Base-by-base conservation (phyloP, 164 flowering plant species). In the Euptelea pleiosperma region DNA sequence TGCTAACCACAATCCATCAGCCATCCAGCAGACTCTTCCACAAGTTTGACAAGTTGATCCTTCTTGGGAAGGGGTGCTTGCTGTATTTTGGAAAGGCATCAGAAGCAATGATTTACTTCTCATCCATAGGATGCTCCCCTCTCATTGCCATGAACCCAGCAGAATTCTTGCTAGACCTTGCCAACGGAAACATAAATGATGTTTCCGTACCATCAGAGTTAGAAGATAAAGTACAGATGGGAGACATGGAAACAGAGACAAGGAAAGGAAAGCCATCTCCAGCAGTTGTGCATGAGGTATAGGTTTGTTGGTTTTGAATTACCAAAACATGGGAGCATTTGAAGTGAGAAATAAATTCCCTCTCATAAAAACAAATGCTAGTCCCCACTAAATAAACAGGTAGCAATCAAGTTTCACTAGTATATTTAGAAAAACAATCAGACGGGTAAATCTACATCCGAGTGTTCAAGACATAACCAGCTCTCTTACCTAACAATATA, bases 131-230 rank as follows among this genome's bases (percentile, higher is more conserved):
- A 51, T 93, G 98, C 59, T 65, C 82, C 11, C 97, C 98, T 41
- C 82, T 84, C 15, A 87, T 93, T 61, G 70, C 98, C 47, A 93
- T 93, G 98, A 93, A 93, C 77, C 98, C 98, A 8, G 98, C 98
- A 54, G 98, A 93, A 56, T 93, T 93, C 79, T 74, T 93, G 69
- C 84, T 93, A 12, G 98, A 93, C 75, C 91, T 93, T 53, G 97
- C 97, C 39, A 93, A 87, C 60, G 98, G 98, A 25, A 91, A 91
- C 70, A 24, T 82, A 19, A 82, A 78, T 12, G 96, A 87, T 51
- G 76, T 88, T 12, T 86, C 97, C 7, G 62, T 87, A 15, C 97
- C 97, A 22, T 84, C 93, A 18, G 96, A 87, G 42, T 65, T 87
- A 41, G 88, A 86, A 57, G 93, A 91, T 25, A 86, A 61, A 68